Base-by-base conservation (phyloP, 257 asterid species). In the Plectranthus barbatus region DNA sequence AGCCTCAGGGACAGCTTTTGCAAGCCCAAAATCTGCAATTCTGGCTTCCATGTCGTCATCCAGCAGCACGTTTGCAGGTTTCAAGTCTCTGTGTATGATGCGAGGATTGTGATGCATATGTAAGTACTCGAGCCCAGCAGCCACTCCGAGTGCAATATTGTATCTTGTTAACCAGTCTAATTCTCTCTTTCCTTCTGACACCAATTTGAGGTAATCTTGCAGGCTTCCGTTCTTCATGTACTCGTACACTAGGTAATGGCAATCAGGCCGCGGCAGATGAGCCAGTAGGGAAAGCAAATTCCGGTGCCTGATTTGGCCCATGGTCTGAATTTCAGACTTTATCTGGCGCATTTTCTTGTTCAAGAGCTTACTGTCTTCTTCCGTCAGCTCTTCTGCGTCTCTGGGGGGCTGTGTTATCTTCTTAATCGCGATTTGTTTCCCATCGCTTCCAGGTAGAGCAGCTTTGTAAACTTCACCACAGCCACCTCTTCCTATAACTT, bases 11-110 rank as follows among this genome's bases (percentile, higher is more conserved):
- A 92, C 79, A 0, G 91, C 95, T 68, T 87, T 93, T 4, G 97
- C 96, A 5, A 86, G 87, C 80, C 99, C 97, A 15, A 89, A 90
- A 68, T 93, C 99, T 0, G 99, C 74, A 4, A 93, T 89, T 20
- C 95, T 69, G 33, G 97, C 96, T 61, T 93, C 95, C 99, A 93
- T 85, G 20, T 89, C 94, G 40, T 89, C 99, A 31, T 93, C 99
- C 48, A 93, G 65, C 13, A 90, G 86, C 56, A 93, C 77, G 56
- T 92, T 92, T 6, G 87, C 97, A 6, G 99, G 99, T 76, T 93
- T 93, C 54, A 93, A 68, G 67, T 93, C 99, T 31, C 99, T 55
- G 62, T 93, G 96, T 64, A 93, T 87, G 21, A 90, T 90, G 6
- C 83, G 80, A 6, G 90, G 95, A 13, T 67, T 75, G 19, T 85